Percentiles rank a stretch among this genome's conserved stretches.
Evolutionary conservation across 2,329 filamentous ascomycete species (phyloP).

Genomic region (Iodosphaeria phyllophila): DNA sequence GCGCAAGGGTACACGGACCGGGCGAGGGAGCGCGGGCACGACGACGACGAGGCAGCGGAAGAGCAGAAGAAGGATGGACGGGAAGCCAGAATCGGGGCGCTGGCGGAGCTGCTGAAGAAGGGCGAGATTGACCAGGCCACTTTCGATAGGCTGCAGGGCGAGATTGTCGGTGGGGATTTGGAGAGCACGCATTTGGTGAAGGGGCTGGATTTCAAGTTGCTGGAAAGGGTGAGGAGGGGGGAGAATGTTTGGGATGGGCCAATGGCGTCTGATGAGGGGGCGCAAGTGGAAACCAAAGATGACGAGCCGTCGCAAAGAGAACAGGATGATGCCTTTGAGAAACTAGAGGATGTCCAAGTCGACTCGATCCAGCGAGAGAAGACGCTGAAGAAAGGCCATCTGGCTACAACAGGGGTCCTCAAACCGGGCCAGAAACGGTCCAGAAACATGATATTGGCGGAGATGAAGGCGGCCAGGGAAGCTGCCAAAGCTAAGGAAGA

Average conservation of each 20-base stretch:
- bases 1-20: constrained; percentile 73
- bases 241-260: constrained; percentile 41
- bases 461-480: constrained; percentile 42
- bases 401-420: constrained; percentile 32
- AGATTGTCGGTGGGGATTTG: constrained; percentile 71
- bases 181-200: constrained; percentile 76
- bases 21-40: constrained; percentile 45
- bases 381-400: constrained; percentile 39
- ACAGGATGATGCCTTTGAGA: constrained; percentile 48
- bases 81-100: constrained; percentile 49
- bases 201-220: constrained; percentile 69
- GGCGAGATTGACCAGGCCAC: constrained; percentile 67
- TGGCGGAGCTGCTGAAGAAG: constrained; percentile 68
- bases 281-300: constrained; percentile 13
- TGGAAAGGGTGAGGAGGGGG: constrained; percentile 48
- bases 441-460: constrained; percentile 47
- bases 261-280: constrained; percentile 9
- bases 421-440: constrained; percentile 41
- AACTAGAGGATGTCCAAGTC: constrained; percentile 34
- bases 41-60: constrained; percentile 29
- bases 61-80: constrained; percentile 36
- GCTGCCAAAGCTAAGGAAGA: constrained; percentile 36
- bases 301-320: constrained; percentile 22
- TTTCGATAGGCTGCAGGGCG: constrained; percentile 54
- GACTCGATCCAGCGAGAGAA: constrained; percentile 31